Conservation (phyloP, 148 eudicot species). For the Camellia granthamiana region DNA sequence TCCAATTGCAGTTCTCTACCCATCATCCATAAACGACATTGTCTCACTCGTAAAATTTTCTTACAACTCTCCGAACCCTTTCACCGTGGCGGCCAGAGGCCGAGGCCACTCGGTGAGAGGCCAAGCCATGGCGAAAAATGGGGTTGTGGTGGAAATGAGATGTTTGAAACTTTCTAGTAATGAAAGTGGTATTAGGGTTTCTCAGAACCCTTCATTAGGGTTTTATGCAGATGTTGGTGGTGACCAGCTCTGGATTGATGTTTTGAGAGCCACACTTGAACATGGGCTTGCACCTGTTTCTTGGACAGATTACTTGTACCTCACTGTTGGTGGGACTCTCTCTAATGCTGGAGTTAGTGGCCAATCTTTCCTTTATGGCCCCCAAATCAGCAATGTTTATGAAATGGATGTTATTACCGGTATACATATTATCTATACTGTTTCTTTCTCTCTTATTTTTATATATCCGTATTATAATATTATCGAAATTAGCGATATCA, state of each 20-base stretch:
- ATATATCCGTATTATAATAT: too few species aligned
- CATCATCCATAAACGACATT: constrained; percentile 53
- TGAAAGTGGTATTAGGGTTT: constrained; percentile 41
- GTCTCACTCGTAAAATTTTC: constrained; percentile 44
- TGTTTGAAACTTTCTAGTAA: constrained; percentile 21
- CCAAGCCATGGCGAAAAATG: constrained; percentile 70
- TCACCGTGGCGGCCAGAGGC: constrained; percentile 57
- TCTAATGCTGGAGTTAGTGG: constrained; percentile 92
- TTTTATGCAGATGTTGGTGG: constrained; percentile 74
- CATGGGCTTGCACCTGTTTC: constrained; percentile 77
- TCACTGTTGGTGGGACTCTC: constrained; percentile 89
- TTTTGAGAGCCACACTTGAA: constrained; percentile 44
- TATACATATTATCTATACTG: constrained; percentile 8
- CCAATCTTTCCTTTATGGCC: constrained; percentile 69
- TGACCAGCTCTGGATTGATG: constrained; percentile 80
- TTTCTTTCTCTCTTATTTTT: neutral
- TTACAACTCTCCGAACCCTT: constrained; percentile 32
- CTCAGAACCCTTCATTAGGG: constrained; percentile 30
- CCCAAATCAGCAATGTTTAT: constrained; percentile 72
- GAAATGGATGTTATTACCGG: constrained; percentile 90
- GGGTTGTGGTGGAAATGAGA: constrained; percentile 74
- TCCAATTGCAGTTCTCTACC: constrained; percentile 61
- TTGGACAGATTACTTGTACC: constrained; percentile 89
- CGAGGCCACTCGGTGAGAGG: constrained; percentile 79
- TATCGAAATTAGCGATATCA: too few species aligned